A percentile compares a stretch with the other conserved stretches of the same genome.
Evolutionary conservation across 2,329 filamentous ascomycete species (phyloP).

Genomic region (Dothiorella sarmentorum): DNA sequence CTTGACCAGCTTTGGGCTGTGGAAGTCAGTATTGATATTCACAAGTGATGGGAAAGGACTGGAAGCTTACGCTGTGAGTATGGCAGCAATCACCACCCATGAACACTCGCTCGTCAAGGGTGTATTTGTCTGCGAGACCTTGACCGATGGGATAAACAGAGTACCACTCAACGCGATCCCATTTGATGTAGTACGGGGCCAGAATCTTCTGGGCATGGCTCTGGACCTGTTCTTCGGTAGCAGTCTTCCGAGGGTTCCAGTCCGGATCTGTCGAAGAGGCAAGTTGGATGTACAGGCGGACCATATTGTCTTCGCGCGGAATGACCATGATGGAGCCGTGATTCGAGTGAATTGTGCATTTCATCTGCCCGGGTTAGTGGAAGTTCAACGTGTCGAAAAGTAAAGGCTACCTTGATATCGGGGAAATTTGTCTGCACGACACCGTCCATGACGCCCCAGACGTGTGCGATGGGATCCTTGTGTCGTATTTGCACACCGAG

Average conservation of each 20-base stretch:
- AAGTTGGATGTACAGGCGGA: constrained; percentile 57
- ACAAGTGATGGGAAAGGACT: too few species aligned
- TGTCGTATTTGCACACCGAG: constrained; percentile 64
- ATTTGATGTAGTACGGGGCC: constrained; percentile 58
- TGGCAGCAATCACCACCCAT: constrained; percentile 65
- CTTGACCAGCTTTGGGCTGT: constrained; percentile 64
- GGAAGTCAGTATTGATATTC: background rate
- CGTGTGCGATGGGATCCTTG: constrained; percentile 61
- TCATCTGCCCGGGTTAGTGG: constrained; percentile 48
- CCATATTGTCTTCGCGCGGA: constrained; percentile 53
- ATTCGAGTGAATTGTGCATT: constrained; percentile 65
- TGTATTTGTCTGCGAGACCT: constrained; percentile 63
- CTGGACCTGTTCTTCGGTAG: constrained; percentile 58
- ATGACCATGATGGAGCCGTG: constrained; percentile 64
- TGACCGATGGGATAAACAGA: constrained; percentile 65
- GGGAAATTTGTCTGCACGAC: constrained; percentile 62
- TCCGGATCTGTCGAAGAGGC: constrained; percentile 60
- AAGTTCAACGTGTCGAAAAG: background rate
- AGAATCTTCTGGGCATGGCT: constrained; percentile 56
- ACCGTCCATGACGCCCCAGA: constrained; percentile 66
- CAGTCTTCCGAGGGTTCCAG: constrained; percentile 59
- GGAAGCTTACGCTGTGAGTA: constrained; percentile 51
- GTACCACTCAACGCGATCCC: constrained; percentile 65
- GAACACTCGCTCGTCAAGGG: constrained; percentile 62
- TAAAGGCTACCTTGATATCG: constrained; percentile 52